Base-by-base conservation (phyloP, 2,329 filamentous ascomycete genomes). In the Aspergillus vadensis region DNA sequence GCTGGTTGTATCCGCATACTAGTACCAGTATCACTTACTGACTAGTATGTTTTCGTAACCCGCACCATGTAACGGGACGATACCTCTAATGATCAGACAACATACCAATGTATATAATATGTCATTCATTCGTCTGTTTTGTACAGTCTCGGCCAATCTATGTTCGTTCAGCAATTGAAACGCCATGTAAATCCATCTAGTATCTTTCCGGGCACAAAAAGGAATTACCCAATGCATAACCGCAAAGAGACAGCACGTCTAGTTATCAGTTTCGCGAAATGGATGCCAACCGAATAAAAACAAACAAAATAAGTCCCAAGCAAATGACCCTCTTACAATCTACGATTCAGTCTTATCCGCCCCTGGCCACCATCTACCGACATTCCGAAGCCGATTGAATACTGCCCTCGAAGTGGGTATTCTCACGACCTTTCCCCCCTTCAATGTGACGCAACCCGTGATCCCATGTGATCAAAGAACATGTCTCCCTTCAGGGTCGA, bases 391-490 rank as follows among this genome's bases (percentile, higher is more conserved):
- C 10, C 41, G 21, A 7, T 19, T 14, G 19, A 9, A 44, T 44
- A 23, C 10, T 44, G 41, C n/a, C 41, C 10, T n/a, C 44, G 32
- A 14, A 38, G 10, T 39, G 21, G 6, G 19, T 17, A 21, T 4
- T 39, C 19, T n/a, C 23, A 6, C 39, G 39, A 36, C 32, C 32
- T 15, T 23, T 25, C 3, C 39, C 39, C 3, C 23, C 14, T 49
- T 65, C 54, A 74, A 21, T 68, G 63, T 5, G 70, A 54, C 21
- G 69, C 69, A 55, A 80, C 70, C 55, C 78, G 69, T 25, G 76
- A 74, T 41, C 75, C 70, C 78, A 80, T 80, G 7, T 74, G 71
- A 51, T 80, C 78, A 57, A 79, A 78, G 49, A 77, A 69, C 48
- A 79, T 58, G 56, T 80, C 77, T 2, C 72, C 73, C 66, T 76